Conservation (phyloP, 257 asterid species). For the Voacanga thouarsii region DNA sequence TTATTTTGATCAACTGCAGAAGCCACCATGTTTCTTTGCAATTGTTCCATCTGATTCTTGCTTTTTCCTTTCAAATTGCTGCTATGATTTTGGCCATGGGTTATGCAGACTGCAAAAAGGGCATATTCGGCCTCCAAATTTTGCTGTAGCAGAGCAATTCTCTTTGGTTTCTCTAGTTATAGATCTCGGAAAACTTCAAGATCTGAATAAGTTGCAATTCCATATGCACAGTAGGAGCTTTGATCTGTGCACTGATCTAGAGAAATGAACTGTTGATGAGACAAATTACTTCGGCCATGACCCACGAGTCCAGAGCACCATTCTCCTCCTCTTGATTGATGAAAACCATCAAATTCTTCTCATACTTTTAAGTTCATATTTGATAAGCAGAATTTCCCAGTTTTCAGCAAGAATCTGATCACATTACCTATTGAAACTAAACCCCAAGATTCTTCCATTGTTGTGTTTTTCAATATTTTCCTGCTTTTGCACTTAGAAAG, state of each 20-base stretch:
- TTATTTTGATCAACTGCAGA: not conserved
- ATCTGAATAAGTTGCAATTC: not conserved
- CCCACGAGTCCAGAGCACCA: not conserved
- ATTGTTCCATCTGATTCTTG: not conserved
- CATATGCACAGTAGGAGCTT: not conserved
- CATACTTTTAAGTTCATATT: not conserved
- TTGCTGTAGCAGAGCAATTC: not conserved
- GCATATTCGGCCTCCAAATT: not conserved
- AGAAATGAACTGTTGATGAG: not conserved
- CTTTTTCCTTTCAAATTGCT: not conserved
- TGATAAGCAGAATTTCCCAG: not conserved
- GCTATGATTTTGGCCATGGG: not conserved
- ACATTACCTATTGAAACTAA: not conserved
- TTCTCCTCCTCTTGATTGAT: not conserved
- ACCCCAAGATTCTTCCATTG: not conserved
- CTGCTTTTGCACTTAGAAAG: not conserved
- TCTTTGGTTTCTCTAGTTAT: not conserved
- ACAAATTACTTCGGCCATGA: too few relatives aligned
- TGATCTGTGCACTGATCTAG: not conserved
- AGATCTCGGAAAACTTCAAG: not conserved
- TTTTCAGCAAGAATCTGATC: not conserved
- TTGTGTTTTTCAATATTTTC: not conserved
- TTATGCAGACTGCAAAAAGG: not conserved
- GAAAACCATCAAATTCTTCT: not conserved
- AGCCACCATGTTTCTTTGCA: not conserved